Evolutionary conservation across 1,139 yeast species (phyloP), one percentile per base, ranked within the genome.

Genomic region (Yamadazyma friedrichii): DNA sequence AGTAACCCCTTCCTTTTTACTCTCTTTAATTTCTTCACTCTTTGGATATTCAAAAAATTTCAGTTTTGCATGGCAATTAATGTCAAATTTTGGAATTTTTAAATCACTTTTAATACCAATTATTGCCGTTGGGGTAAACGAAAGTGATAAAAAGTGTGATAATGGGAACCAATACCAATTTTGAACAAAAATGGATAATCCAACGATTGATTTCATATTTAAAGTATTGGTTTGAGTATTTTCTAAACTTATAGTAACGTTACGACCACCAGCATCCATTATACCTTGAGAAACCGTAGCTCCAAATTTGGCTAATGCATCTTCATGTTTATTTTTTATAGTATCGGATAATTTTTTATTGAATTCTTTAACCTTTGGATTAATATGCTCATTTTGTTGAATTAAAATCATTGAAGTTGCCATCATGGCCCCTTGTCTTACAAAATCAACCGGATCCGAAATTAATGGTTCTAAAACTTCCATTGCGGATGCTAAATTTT

Each of bases 121-220:
- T 24, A 93, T 77, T 6, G 95, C 81, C 2, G 98, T 94, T 40
- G 98, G 97, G 6, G 95, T 80, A 64, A 91, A 91, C 25, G 98
- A 88, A 53, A 94, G 77, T 15, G 95, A 84, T 55, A 93, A 70
- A 69, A 93, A 94, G 67, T 93, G 98, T 1, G 97, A 82, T 46
- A 91, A 75, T 49, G 99, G 98, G 80, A 84, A 94, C 98, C 98
- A 93, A 67, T 89, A 89, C 99, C 99, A 93, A 58, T 88, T 87
- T 66, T 93, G 99, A 6, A 85, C 73, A 61, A 93, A 94, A 46
- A 93, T 78, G 0, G 95, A 82, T 54, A 94, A 72, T 33, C 99
- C 98, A 44, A 91, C 95, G 53, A 94, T 84, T 0, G 97, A 94
- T 58, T 86, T 86, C 62, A 84, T 82, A 62, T 93, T 93, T 51